Percentiles rank a stretch among this genome's conserved stretches.
Evolutionary conservation across 768 basidiomycete species (phyloP).

Genomic region (Rubroboletus satanas): DNA sequence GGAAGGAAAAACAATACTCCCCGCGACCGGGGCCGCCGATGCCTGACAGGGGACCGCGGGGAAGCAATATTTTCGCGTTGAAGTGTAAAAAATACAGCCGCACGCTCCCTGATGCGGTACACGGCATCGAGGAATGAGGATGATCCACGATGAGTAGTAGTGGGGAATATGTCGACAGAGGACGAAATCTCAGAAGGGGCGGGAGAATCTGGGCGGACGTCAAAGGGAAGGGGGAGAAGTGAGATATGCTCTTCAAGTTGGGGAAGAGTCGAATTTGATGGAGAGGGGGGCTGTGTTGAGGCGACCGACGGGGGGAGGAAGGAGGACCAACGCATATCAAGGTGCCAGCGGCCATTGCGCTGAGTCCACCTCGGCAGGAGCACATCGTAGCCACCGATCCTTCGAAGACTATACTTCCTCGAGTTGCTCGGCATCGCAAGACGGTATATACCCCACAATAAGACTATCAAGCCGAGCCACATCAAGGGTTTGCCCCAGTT

Average conservation of each 20-base stretch:
- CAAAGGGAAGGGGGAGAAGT: conserved; percentile 62
- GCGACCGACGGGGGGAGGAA: conserved; percentile 41
- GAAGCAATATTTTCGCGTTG: conserved; percentile 34
- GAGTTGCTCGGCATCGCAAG: conserved; percentile 53
- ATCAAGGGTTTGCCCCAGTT: conserved; percentile 85
- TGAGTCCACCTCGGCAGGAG: conserved; percentile 71
- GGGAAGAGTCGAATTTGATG: conserved; percentile 46
- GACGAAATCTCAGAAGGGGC: conserved; percentile 46
- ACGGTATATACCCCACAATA: conserved; percentile 66
- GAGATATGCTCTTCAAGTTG: conserved; percentile 48
- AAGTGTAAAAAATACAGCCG: conserved; percentile 42
- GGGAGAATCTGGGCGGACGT: conserved; percentile 55
- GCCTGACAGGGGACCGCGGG: conserved; percentile 47
- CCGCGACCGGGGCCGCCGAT: conserved; percentile 46
- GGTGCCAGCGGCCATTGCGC: conserved; percentile 67
- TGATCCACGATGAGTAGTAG: conserved; percentile 36
- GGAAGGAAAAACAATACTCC: conserved; percentile 80
- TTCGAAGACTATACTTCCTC: conserved; percentile 54
- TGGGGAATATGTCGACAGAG: conserved; percentile 39
- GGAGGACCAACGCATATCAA: conserved; percentile 60
- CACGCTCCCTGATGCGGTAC: conserved; percentile 54
- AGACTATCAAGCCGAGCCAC: conserved; percentile 74
- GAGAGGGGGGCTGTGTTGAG: conserved; percentile 42
- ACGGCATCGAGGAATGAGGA: conserved; percentile 50
- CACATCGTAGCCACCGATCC: conserved; percentile 73